Evolutionary conservation across 139 green algal genomes (phyloP), one percentile per base, ranked within the genome.

Genomic region (Chlorella sp.): DNA sequence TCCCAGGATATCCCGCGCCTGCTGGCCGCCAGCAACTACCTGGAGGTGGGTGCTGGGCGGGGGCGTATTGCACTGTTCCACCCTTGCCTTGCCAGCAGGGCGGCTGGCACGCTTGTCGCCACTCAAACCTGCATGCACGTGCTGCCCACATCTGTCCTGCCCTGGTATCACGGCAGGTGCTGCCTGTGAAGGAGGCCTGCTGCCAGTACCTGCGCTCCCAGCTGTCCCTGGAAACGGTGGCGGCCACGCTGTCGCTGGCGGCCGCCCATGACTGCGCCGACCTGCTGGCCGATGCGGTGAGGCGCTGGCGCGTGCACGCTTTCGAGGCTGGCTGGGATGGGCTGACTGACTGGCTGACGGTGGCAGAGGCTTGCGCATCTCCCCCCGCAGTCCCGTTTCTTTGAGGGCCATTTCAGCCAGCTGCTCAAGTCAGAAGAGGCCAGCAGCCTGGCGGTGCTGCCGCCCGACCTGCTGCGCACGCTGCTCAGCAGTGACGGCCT

Each of bases 401-500:
- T 87, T 26, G 71, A 87, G 62, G 73, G 69, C 12, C 83, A 84
- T 36, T 83, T 87, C 55, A 17, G 21, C 4, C 55, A 82, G 75
- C 84, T 88, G 39, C 56, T 88, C 17, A 78, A 78, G 80, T 60
- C 28, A 1, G 47, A 68, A 36, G 30, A 39, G 25, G 80, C 68
- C 25, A 36, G 55, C 82, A 81, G 68, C 74, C 71, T 87, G 63
- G 68, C 55, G 34, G 41, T 72, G 64, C 82, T 87, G 21, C 68
- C 82, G 7, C 82, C 74, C 23, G 65, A 69, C 64, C 41, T 88
- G 36, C 69, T 88, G 55, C 38, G 26, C 12, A 23, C 65, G 7
- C 72, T 88, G 56, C 84, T 88, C 9, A 21, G 25, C 78, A 85
- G 74, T 44, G 84, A 88, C n/a, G 75, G 69, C 7, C 70, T 88